These are phyloP conservation scores for Orbilia quercus DNA, from an alignment of 2,329 filamentous ascomycete species.

Conservation along the genomic window DNA sequence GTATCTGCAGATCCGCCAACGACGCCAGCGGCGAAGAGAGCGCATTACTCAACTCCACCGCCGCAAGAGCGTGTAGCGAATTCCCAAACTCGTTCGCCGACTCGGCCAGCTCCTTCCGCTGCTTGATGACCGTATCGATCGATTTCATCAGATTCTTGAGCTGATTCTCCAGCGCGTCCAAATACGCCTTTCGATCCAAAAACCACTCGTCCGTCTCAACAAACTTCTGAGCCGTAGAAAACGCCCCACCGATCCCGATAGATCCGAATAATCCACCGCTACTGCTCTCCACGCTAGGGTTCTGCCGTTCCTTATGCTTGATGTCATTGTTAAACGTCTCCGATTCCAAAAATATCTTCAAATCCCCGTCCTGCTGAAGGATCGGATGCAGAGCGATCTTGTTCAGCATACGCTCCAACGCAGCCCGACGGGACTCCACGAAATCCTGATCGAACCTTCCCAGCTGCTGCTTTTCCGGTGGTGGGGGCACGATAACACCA, in stretches of 20 bases:
- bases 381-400: conserved; percentile 90
- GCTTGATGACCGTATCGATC: conserved; percentile 89
- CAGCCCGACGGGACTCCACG: conserved; percentile 89
- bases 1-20: conserved; percentile 90
- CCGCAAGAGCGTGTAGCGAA: conserved; percentile 89
- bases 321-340: conserved; percentile 95
- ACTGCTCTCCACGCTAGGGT: conserved; percentile 89
- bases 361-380: conserved; percentile 88
- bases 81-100: conserved; percentile 92
- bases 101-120: conserved; percentile 92
- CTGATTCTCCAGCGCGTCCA: conserved; percentile 92
- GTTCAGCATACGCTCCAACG: conserved; percentile 97
- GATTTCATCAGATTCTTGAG: conserved; percentile 90
- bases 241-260: conserved; percentile 64
- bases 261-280: conserved; percentile 80
- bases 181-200: conserved; percentile 92
- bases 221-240: conserved; percentile 77
- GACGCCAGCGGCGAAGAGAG: conserved; percentile 90
- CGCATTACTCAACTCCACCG: conserved; percentile 88
- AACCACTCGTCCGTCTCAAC: conserved; percentile 99
- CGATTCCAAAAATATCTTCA: conserved; percentile 97
- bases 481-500: conserved; percentile 92
- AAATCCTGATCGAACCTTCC: conserved; percentile 97
- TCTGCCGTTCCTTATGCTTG: conserved; percentile 90
- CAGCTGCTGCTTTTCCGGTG: conserved; percentile 96